These are phyloP conservation scores for Exidia glandulosa DNA, from an alignment of 768 basidiomycete species.

Conservation along the genomic window DNA sequence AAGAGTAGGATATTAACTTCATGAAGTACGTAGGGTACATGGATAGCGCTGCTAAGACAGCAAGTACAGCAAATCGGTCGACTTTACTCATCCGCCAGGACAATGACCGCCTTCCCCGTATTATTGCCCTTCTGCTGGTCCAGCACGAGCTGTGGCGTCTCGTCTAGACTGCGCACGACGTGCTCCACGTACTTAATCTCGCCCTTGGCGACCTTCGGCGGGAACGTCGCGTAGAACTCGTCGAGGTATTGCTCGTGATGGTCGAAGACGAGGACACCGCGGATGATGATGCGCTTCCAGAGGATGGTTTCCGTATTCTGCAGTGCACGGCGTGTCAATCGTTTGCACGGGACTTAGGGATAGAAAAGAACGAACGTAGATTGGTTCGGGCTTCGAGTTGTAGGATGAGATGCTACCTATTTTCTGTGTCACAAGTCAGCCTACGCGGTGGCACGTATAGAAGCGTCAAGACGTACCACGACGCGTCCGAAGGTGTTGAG, in stretches of 20 bases:
- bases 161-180: slow-evolving; percentile 32
- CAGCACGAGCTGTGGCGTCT: slow-evolving; percentile 26
- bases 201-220: slow-evolving; percentile 30
- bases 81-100: neutral
- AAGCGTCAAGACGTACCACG: slow-evolving; percentile 18
- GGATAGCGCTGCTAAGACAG: too few relatives aligned
- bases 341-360: slow-evolving; percentile 16
- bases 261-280: slow-evolving; percentile 33
- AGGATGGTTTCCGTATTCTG: slow-evolving; percentile 32
- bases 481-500: slow-evolving; percentile 37
- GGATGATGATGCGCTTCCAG: slow-evolving; percentile 30
- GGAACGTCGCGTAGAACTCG: slow-evolving; percentile 33
- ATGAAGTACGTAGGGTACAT: too few relatives aligned
- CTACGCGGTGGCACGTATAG: neutral
- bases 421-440: neutral
- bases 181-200: slow-evolving; percentile 40
- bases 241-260: slow-evolving; percentile 25
- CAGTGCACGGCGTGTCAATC: slow-evolving; percentile 4
- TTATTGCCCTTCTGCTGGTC: slow-evolving; percentile 25
- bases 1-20: too few relatives aligned
- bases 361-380: slow-evolving; percentile 9
- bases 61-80: too few relatives aligned
- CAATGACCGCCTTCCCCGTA: slow-evolving; percentile 16
- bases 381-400: slow-evolving; percentile 14
- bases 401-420: slow-evolving; percentile 7